Evolutionary conservation across 495 filamentous ascomycete genomes (phyloP), one percentile per base, ranked within the genome.

Genomic region (Penicillium bovifimosum): DNA sequence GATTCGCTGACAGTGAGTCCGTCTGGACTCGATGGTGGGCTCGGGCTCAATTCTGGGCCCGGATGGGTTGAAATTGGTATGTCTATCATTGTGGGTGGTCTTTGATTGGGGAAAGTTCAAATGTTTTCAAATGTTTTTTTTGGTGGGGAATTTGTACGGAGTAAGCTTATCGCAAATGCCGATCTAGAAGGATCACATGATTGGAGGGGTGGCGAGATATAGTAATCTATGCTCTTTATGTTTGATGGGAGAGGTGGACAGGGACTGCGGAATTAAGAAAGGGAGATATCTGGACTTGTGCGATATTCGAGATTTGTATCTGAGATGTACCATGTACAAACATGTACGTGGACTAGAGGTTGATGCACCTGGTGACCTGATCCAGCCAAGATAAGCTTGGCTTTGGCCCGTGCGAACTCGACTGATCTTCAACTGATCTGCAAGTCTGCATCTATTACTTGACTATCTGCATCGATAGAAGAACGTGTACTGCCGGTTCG

Each of bases 1-100:
- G 80, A 81, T 61, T 88, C 84, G 61, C 80, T 83, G 56, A 93
- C 53, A 24, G 61, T 52, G 42, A 75, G 64, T 24, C 44, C 52
- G 54, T 66, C 60, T n/a, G 52, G 43, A 32, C 61, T 56, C n/a
- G 67, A 64, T n/a, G 55, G 55, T 29, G 63, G 59, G 44, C 46
- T 55, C 26, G 63, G 59, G 44, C 46, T 55, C 26, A 18, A 17
- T 34, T 41, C 34, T 28, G 32, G 27, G 4, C 29, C 39, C 17
- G 8, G 11, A 24, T 7, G 31, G 4, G 24, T 35, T 16, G 33
- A 2, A 26, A 26, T 29, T n/a, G 17, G 18, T 3, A 34, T 41
- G 16, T 42, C 48, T 32, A 50, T 50, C 39, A 50, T 50, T 14
- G 48, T 42, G 38, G 31, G 31, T 18, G 11, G 10, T 18, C 28